Conservation (phyloP, 164 flowering plant species). For the Vitis rupestris region DNA sequence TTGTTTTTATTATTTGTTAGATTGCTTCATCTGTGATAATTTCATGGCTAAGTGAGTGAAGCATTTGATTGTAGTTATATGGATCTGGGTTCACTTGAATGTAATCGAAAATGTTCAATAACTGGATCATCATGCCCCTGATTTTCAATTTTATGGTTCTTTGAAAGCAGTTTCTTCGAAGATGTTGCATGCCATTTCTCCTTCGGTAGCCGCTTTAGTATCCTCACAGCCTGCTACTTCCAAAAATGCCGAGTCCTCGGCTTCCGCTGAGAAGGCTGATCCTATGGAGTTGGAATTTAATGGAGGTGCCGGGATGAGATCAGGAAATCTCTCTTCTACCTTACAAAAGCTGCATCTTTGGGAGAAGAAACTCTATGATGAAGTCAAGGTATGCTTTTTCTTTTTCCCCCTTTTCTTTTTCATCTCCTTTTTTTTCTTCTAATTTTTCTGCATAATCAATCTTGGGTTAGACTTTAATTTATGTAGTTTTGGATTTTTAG, state of each 20-base stretch:
- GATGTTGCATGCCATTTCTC: slow-evolving; percentile 74
- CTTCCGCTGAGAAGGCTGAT: slow-evolving; percentile 32
- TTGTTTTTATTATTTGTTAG: neutral
- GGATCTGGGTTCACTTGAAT: too few species aligned
- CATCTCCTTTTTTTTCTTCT: neutral
- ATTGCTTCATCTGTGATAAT: neutral
- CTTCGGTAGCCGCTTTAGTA: slow-evolving; percentile 42
- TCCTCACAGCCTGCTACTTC: slow-evolving; percentile 68
- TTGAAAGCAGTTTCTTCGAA: slow-evolving; percentile 60
- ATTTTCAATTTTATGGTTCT: neutral
- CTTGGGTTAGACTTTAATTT: too few species aligned
- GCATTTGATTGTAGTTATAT: too few species aligned
- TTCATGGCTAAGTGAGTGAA: neutral
- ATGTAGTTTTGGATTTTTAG: neutral
- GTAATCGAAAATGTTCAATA: neutral
- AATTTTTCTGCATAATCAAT: neutral
- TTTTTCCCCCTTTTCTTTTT: slow-evolving; percentile 1
- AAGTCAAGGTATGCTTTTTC: slow-evolving; percentile 75
- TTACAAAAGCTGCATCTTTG: slow-evolving; percentile 78
- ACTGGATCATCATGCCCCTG: too few species aligned
- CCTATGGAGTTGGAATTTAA: slow-evolving; percentile 37
- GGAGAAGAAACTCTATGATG: slow-evolving; percentile 94
- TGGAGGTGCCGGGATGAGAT: slow-evolving; percentile 42
- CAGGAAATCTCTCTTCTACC: slow-evolving; percentile 69
- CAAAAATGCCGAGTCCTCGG: slow-evolving; percentile 37